Base-by-base conservation (phyloP, 176 grass and related monocot species). In the Zea luxurians region DNA sequence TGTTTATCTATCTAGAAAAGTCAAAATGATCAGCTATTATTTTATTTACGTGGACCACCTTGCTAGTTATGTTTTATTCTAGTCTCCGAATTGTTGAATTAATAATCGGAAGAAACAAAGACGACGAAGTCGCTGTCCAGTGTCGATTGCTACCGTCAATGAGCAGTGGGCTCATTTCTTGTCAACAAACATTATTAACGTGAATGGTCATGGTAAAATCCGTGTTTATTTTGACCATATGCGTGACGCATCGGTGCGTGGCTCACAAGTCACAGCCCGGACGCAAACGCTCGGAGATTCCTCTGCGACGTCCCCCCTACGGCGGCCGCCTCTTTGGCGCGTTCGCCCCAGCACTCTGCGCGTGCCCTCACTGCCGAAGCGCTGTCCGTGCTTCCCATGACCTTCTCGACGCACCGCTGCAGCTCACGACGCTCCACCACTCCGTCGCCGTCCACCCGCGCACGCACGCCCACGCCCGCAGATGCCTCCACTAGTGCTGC, bases 401-500 rank as follows among this genome's bases (percentile, higher is more conserved):
- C 83, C 5, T 60, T 15, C 77, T 90, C 72, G 11, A 86, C 8
- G 64, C 87, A 95, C 38, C 81, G 63, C 48, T 35, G 80, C 43
- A 95, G 82, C 78, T 91, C 89, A 5, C 44, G 60, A 0, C 43
- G 64, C 41, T 48, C 57, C 41, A 95, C 10, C 20, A 91, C 60
- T 0, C 80, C 74, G 15, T 72, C 36, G 37, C 44, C 53, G 4
- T 63, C 37, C 35, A 66, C 52, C 8, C 54, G 44, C 42, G 77
- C 86, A 4, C 86, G 70, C 49, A 87, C 83, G 5, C 84, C 92
- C 1, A 65, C 61, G 20, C 90, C 80, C 58, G 15, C 34, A 44
- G 71, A 77, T 34, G 44, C 44, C 80, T 89, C 80, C 49, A 89
- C 60, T 2, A 93, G 80, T 42, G 42, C 68, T 5, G 90, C 86